Conservation (phyloP, 768 basidiomycete genomes). For the Leccinum obscurum region DNA sequence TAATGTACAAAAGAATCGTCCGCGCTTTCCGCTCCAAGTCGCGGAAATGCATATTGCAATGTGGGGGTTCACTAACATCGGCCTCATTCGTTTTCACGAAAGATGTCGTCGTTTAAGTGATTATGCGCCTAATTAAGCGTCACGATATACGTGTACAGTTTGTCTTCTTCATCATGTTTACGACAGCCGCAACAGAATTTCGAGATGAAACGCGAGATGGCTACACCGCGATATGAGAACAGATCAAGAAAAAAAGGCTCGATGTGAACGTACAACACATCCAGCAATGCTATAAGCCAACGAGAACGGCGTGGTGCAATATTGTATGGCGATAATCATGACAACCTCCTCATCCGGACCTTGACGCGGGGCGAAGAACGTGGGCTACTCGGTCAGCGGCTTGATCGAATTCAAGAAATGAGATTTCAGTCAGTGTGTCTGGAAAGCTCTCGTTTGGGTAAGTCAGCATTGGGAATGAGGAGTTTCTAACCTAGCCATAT, state of each 20-base stretch:
- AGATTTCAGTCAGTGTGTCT: conserved; percentile 14
- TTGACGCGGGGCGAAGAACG: conserved; percentile 19
- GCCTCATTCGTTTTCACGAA: background rate
- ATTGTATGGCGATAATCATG: conserved; percentile 32
- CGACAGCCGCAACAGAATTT: conserved; percentile 21
- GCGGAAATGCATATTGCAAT: conserved; percentile 28
- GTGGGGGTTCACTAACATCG: background rate
- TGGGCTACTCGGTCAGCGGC: conserved; percentile 35
- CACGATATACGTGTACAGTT: conserved; percentile 11
- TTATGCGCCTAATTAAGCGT: background rate
- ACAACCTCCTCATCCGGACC: conserved; percentile 29
- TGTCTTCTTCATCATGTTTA: conserved; percentile 21
- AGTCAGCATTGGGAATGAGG: conserved; percentile 12
- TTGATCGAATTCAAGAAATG: conserved; percentile 28
- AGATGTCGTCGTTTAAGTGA: background rate
- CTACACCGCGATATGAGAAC: background rate
- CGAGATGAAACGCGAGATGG: conserved; percentile 27
- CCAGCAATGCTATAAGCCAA: background rate
- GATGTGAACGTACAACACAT: background rate
- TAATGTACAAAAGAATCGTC: conserved; percentile 10
- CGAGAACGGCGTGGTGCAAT: background rate
- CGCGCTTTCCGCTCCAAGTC: background rate
- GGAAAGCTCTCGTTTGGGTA: conserved; percentile 16
- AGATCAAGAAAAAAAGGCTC: background rate
- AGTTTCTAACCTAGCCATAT: conserved; percentile 20